Evolutionary conservation across 139 green algal species (phyloP), one percentile per base, ranked within the genome.

Genomic region (Chlorella sp.): DNA sequence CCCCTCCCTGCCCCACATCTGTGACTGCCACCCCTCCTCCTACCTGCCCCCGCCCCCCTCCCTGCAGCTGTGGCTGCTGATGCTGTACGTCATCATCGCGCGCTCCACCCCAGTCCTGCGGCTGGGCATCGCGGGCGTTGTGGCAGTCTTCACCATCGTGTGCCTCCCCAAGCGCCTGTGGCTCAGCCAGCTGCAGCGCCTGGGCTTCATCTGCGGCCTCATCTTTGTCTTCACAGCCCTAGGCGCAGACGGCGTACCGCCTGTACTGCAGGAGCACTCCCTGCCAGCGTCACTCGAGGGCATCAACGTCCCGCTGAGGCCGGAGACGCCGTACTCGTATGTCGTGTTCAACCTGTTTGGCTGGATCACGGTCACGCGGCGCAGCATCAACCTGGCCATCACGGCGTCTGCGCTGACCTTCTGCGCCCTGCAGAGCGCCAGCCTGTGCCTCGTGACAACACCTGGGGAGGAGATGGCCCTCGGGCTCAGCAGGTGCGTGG

Each of bases 371-470:
- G n/a, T n/a, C n/a, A n/a, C n/a, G n/a, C n/a, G n/a, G n/a, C n/a
- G n/a, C n/a, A n/a, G n/a, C n/a, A n/a, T n/a, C n/a, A 87, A 86
- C 27, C 73, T 96, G 1, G 91, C 86, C 2, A 63, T 88, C 32
- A 88, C 86, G 1, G 74, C 85, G 23, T 76, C 82, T 30, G 75
- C 72, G 4, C 82, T 94, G 29, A 90, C 87, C 31, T 93, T 96
- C 79, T 85, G 79, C 29, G 79, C 84, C 33, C 78, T 95, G 42
- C 89, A 96, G 77, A 86, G 75, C 36, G 88, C 90, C 24, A 88
- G 76, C 64, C 74, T 96, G 51, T 88, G 80, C 72, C 77, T 96
- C 31, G 88, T 89, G 27, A 93, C 88, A 23, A 96, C 90, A n/a
- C 86, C 89, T 2, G 83, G 87, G 2, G 91, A 96, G 78, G 82